Conservation (phyloP, 108 stramenopile genomes). For the Nitzschia sp. region DNA sequence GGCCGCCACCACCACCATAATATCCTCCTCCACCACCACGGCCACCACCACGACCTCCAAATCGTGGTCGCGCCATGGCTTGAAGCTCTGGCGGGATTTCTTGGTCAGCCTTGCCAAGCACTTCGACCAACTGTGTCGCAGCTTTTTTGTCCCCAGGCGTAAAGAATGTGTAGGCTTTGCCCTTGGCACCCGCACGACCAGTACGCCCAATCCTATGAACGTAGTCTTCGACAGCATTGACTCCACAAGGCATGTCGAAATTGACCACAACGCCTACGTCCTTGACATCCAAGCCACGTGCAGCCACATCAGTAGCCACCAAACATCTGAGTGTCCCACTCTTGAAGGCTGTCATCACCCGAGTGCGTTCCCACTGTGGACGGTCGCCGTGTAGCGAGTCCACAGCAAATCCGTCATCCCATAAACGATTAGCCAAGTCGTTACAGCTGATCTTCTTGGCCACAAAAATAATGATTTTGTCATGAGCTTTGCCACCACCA, state of each 20-base stretch:
- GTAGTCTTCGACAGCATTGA: conserved; percentile 90
- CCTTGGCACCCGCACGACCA: conserved; percentile 94
- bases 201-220: conserved; percentile 95
- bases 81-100: conserved; percentile 77
- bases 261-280: conserved; percentile 97
- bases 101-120: conserved; percentile 81
- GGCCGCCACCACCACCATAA: conserved; percentile 40
- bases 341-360: conserved; percentile 95
- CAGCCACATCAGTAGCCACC: conserved; percentile 98
- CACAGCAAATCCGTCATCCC: conserved; percentile 92
- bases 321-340: conserved; percentile 82
- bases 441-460: conserved; percentile 88
- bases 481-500: conserved; percentile 72
- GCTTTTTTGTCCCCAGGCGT: conserved; percentile 80
- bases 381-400: conserved; percentile 97
- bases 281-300: conserved; percentile 97
- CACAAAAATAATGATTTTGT: conserved; percentile 89
- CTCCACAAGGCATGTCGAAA: conserved; percentile 94
- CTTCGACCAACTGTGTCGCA: conserved; percentile 82
- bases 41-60: conserved; percentile 58
- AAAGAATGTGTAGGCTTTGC: conserved; percentile 89
- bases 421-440: conserved; percentile 85
- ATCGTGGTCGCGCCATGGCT: conserved; percentile 71
- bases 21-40: conserved; percentile 48
- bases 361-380: conserved; percentile 93